phyloP scores from a whole-genome alignment of 331 rosid species.

The Telfairia occidentalis region DNA sequence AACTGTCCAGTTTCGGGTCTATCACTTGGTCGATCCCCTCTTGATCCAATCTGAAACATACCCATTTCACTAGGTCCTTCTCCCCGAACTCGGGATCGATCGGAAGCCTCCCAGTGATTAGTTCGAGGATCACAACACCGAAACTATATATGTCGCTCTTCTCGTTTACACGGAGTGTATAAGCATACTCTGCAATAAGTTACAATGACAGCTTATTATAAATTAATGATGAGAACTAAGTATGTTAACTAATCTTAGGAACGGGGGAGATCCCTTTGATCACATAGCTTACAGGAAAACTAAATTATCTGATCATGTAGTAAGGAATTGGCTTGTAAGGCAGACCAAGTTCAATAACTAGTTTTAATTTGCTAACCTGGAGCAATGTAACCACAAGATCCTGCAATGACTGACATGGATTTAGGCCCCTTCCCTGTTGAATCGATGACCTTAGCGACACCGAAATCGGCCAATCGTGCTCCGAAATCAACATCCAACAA shows the following conservation, averaged over 20 bases:
- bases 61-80: slow-evolving; percentile 86
- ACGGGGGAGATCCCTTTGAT: too few species aligned
- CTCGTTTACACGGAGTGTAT: slow-evolving; percentile 84
- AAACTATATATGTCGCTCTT: slow-evolving; percentile 92
- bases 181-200: slow-evolving; percentile 95
- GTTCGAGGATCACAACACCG: slow-evolving; percentile 81
- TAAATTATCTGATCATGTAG: background rate
- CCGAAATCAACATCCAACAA: slow-evolving; percentile 67
- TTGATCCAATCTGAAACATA: slow-evolving; percentile 64
- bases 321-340: background rate
- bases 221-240: too few species aligned
- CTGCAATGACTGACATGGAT: slow-evolving; percentile 76
- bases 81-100: slow-evolving; percentile 82
- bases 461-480: slow-evolving; percentile 82
- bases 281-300: background rate
- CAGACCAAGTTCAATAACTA: background rate
- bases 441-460: slow-evolving; percentile 74
- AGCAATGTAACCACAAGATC: slow-evolving; percentile 92
- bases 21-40: slow-evolving; percentile 62
- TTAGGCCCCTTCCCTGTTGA: slow-evolving; percentile 43
- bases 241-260: too few species aligned
- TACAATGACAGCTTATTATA: too few species aligned
- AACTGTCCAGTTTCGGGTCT: slow-evolving; percentile 54
- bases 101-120: slow-evolving; percentile 62
- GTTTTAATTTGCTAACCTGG: slow-evolving; percentile 41